These are phyloP conservation scores for Sisymbrium altissimum DNA, from an alignment of 345 rosid species.

Conservation along the genomic window DNA sequence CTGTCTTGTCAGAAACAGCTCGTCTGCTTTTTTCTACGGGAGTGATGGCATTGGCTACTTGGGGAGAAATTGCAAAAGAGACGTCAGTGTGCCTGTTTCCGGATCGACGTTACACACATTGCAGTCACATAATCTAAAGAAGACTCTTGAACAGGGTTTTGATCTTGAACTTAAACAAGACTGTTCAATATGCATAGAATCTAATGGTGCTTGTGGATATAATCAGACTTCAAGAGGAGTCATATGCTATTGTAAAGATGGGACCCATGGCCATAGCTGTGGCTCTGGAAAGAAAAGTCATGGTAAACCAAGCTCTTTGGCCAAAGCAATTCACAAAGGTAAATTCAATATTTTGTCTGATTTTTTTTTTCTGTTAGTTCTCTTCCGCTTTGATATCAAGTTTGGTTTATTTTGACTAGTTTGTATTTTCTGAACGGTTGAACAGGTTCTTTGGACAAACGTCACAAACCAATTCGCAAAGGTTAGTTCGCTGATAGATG, in stretches of 20 bases:
- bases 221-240: neutral
- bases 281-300: neutral
- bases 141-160: conserved; percentile 33
- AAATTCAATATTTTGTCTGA: too few species aligned
- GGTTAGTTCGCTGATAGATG: too few species aligned
- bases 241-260: conserved; percentile 30
- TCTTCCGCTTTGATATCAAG: too few species aligned
- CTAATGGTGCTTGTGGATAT: conserved; percentile 41
- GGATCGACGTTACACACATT: neutral
- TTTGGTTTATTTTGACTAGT: too few species aligned
- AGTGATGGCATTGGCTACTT: neutral
- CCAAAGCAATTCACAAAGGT: too few species aligned
- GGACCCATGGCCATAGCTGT: neutral
- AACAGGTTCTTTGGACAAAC: too few species aligned
- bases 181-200: conserved; percentile 1
- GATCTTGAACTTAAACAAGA: neutral
- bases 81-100: conserved; percentile 13
- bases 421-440: too few species aligned
- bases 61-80: neutral
- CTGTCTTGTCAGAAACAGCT: neutral
- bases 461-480: too few species aligned
- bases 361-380: too few species aligned
- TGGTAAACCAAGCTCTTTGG: neutral
- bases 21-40: neutral
- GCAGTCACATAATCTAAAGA: neutral